Conservation (phyloP, 225 moss, liverwort and hornwort species). For the Pleurozium schreberi region DNA sequence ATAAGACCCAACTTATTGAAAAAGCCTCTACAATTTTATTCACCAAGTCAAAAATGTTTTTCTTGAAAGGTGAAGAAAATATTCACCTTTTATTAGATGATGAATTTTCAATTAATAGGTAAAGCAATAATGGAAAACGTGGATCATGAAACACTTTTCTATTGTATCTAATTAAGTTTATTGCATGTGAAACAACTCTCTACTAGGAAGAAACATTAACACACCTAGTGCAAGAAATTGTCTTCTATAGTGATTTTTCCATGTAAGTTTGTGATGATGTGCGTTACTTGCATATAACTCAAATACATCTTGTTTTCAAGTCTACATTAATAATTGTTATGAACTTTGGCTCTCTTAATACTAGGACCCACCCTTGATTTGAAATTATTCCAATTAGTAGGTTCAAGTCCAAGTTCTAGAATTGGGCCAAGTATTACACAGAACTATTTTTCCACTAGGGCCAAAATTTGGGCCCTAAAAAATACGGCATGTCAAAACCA, state of each 20-base stretch:
- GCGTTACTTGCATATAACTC: background rate
- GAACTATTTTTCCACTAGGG: fast-evolving
- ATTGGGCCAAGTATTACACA: background rate
- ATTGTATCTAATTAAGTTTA: background rate
- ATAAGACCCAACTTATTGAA: background rate
- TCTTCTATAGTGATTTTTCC: background rate
- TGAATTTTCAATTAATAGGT: background rate
- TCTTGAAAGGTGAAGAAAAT: background rate
- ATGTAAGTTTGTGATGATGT: background rate
- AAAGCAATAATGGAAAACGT: background rate
- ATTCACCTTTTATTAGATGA: background rate
- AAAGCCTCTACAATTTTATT: background rate
- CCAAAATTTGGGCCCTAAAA: background rate
- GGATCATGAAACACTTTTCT: background rate
- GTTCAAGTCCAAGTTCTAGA: background rate
- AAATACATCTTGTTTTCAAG: background rate
- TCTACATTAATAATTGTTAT: background rate
- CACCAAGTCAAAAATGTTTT: background rate
- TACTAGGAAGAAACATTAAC: background rate
- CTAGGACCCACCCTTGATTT: fast-evolving
- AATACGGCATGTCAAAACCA: background rate
- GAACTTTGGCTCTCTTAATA: background rate
- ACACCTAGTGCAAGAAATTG: fast-evolving
- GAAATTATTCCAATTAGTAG: background rate
- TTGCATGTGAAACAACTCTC: background rate